Base-by-base conservation (phyloP, 768 basidiomycete genomes). In the Leccinum fibrillosum region DNA sequence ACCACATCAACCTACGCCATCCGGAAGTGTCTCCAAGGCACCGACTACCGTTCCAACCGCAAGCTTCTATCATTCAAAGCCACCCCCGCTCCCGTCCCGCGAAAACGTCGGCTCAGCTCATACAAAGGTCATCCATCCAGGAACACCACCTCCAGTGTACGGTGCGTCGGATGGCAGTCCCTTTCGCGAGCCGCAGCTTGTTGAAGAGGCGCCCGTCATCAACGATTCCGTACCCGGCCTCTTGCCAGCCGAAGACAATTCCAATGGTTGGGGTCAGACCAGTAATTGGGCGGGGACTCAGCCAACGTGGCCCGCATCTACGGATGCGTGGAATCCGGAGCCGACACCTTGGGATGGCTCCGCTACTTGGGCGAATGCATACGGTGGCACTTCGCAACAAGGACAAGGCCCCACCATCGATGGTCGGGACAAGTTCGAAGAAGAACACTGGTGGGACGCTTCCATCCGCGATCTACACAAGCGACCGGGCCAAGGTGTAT, bases 401-500 rank as follows among this genome's bases (percentile, higher is more conserved):
- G 71, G 70, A n/a, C 69, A 71, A 45, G 72, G 69, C n/a, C 69
- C 70, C 59, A 71, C 57, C 45, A 88, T 92, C 62, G 82, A 84
- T 72, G 88, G 85, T 7, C 77, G 89, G 49, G 76, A 78, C 53
- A 75, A 74, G 8, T 66, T 75, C 3, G 88, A 92, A 66, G 90
- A 92, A 71, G 72, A 69, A 19, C 74, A 76, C 49, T 92, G 90
- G 90, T 91, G 86, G 86, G 81, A 88, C 67, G 64, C 76, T 8
- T 77, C 77, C 17, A 64, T 78, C 19, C 80, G 82, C 45, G 75
- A 74, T 42, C 70, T 55, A 47, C 66, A 70, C 63, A 68, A 72
- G 45, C 84, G 89, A 23, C 90, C 90, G 0, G 90, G 90, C 3
- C 78, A 80, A 1, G 90, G 90, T 17, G 78, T 90, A 47, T 76